Evolutionary conservation across 441 rosid genomes (phyloP), one percentile per base, ranked within the genome.

Genomic region (Gossypium laxum): DNA sequence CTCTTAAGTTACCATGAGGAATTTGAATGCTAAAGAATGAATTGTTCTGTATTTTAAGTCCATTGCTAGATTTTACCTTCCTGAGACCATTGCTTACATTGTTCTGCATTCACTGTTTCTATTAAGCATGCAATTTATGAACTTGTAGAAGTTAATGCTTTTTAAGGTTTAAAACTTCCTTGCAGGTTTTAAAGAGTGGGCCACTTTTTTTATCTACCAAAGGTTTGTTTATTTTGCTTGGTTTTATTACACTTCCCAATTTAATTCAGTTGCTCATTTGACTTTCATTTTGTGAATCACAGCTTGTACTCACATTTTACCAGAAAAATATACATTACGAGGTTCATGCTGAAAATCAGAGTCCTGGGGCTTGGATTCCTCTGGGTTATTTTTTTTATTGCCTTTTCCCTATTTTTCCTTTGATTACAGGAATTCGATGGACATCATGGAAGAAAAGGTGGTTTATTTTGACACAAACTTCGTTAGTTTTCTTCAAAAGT

Each of bases 361-460:
- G 28, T 47, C 45, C 48, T 19, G 11, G 5, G 15, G 15, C 51
- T 14, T 55, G 56, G 21, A 18, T 54, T 66, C 43, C 52, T 14
- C 30, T 55, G 50, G 17, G 5, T 50, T 52, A 52, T 72, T 70
- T 22, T 69, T 43, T 52, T 15, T 18, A 48, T 26, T 24, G 26
- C 38, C 24, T 30, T 41, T 41, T 12, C 32, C 19, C 4, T 19
- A 8, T 28, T 47, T 45, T 68, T 45, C 4, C 4, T 65, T 14
- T 21, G 24, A 48, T 45, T 63, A 72, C 92, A 95, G 99, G 99
- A 79, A 89, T 95, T 79, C 98, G 99, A 48, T 95, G 99, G 99
- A 91, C 98, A 65, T 84, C 98, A 11, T 95, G 98, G 99, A 95
- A 95, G 85, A 95, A 92, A 80, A 81, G 99, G 66, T 95, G 99